Conservation (phyloP, 2,329 filamentous ascomycete genomes). For the Aspergillus neoniger region DNA sequence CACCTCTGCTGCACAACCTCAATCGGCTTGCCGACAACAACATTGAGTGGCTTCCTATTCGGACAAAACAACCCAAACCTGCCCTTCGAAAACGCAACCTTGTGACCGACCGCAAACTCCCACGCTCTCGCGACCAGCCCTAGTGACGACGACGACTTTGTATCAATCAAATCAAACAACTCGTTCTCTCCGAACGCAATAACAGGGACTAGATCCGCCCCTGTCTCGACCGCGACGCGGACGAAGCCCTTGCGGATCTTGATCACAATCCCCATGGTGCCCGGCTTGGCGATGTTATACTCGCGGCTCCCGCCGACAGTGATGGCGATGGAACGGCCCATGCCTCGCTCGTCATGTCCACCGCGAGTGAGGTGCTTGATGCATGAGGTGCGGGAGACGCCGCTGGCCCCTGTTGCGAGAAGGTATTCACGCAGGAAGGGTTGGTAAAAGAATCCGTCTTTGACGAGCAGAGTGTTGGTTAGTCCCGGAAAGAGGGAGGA, state of each 20-base stretch:
- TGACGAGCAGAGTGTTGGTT: constrained; percentile 79
- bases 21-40: constrained; percentile 78
- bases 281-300: constrained; percentile 75
- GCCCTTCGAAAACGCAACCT: constrained; percentile 81
- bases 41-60: constrained; percentile 76
- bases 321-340: constrained; percentile 84
- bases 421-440: constrained; percentile 85
- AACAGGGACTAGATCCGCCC: constrained; percentile 81
- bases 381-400: constrained; percentile 80
- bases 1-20: constrained; percentile 56
- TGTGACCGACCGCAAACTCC: constrained; percentile 70
- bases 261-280: constrained; percentile 71
- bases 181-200: constrained; percentile 86
- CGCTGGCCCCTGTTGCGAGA: constrained; percentile 72
- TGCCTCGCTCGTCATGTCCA: constrained; percentile 70
- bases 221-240: constrained; percentile 78
- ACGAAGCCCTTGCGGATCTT: constrained; percentile 81
- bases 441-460: constrained; percentile 82
- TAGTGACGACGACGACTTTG: constrained; percentile 66
- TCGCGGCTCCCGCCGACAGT: constrained; percentile 85
- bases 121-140: constrained; percentile 56
- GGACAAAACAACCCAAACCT: constrained; percentile 78
- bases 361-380: constrained; percentile 75
- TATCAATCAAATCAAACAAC: constrained; percentile 77
- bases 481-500: constrained; percentile 79